A percentile compares a stretch with the other conserved stretches of the same genome.
Conservation (phyloP, 1,284 basidiomycete species). For the Salmacisia buchloeana region DNA sequence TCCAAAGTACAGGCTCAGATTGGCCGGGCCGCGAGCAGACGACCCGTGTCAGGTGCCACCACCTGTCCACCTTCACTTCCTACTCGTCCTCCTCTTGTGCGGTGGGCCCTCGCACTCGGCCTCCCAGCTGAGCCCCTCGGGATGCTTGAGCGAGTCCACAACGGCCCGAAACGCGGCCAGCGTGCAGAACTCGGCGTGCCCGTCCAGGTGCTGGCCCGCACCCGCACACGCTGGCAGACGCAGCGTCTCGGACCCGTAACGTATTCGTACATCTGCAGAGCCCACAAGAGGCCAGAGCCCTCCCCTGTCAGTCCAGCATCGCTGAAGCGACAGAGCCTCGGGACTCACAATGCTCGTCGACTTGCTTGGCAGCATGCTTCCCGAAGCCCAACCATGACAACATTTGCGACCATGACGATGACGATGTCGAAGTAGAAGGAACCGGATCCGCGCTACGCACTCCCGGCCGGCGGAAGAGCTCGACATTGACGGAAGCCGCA, state of each 20-base stretch:
- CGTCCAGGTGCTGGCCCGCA: conserved; percentile 64
- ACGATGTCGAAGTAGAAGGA: conserved; percentile 14
- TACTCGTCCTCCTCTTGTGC: conserved; percentile 23
- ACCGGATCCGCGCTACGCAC: conserved; percentile 17
- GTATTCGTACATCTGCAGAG: conserved; percentile 60
- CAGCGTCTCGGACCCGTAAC: conserved; percentile 69
- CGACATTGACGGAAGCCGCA: conserved; percentile 33
- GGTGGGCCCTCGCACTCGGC: conserved; percentile 33
- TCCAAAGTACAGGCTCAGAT: background rate
- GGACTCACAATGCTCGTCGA: conserved; percentile 14
- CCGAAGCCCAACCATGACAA: background rate
- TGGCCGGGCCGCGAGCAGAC: background rate
- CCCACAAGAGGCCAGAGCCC: background rate
- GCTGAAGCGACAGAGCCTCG: background rate
- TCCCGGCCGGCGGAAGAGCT: conserved; percentile 25
- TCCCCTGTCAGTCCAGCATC: background rate
- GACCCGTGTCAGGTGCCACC: background rate
- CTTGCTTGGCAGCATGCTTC: background rate
- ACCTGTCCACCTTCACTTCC: conserved; percentile 17
- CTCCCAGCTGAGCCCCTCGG: conserved; percentile 33
- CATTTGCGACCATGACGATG: conserved; percentile 7
- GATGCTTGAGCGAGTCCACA: conserved; percentile 34
- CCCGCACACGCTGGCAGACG: conserved; percentile 64
- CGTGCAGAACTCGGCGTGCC: conserved; percentile 70
- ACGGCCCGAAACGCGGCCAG: conserved; percentile 61